Percentiles rank a stretch among this genome's conserved stretches.
Evolutionary conservation across 176 grass and related monocot genomes (phyloP).

Genomic region (Oryza rufipogon): DNA sequence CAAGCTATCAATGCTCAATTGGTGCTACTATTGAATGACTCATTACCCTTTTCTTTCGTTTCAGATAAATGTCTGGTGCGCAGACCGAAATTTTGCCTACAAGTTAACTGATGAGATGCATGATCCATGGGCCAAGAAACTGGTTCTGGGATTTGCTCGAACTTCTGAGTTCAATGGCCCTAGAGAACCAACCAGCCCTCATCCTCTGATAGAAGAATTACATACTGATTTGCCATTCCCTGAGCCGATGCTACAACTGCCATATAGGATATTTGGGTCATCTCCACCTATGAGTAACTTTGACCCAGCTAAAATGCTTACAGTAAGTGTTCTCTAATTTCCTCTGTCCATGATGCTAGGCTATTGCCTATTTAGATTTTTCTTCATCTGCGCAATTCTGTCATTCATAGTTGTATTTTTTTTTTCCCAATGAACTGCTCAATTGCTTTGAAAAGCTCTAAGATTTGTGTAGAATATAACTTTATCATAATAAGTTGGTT

Average conservation of each 20-base stretch:
- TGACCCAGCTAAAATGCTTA: slow-evolving; percentile 99
- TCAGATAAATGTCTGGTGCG: slow-evolving; percentile 78
- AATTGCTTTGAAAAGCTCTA: slow-evolving; percentile 5
- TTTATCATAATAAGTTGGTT: slow-evolving; percentile 9
- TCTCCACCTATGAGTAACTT: slow-evolving; percentile 96
- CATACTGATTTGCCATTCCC: slow-evolving; percentile 52
- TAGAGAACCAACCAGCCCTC: slow-evolving; percentile 57
- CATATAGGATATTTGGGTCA: slow-evolving; percentile 96
- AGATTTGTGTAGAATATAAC: slow-evolving; percentile 14
- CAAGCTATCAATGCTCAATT: slow-evolving; percentile 1
- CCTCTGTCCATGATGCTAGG: slow-evolving; percentile 20
- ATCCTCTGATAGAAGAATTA: slow-evolving; percentile 89
- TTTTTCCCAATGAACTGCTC: background rate
- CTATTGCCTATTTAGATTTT: slow-evolving; percentile 16
- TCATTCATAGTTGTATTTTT: slow-evolving; percentile 6
- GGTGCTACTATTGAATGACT: slow-evolving; percentile 32
- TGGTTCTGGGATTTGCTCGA: slow-evolving; percentile 91
- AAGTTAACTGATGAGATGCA: slow-evolving; percentile 86
- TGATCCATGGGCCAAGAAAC: slow-evolving; percentile 92
- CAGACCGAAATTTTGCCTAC: slow-evolving; percentile 88
- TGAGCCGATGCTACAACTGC: slow-evolving; percentile 75
- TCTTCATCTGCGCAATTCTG: slow-evolving; percentile 10
- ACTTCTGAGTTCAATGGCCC: slow-evolving; percentile 97
- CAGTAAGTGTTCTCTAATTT: slow-evolving; percentile 53
- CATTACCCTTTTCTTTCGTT: slow-evolving; percentile 21